Evolutionary conservation across 352 stramenopile genomes (phyloP), one percentile per base, ranked within the genome.

Genomic region (Phytophthora megakarya): DNA sequence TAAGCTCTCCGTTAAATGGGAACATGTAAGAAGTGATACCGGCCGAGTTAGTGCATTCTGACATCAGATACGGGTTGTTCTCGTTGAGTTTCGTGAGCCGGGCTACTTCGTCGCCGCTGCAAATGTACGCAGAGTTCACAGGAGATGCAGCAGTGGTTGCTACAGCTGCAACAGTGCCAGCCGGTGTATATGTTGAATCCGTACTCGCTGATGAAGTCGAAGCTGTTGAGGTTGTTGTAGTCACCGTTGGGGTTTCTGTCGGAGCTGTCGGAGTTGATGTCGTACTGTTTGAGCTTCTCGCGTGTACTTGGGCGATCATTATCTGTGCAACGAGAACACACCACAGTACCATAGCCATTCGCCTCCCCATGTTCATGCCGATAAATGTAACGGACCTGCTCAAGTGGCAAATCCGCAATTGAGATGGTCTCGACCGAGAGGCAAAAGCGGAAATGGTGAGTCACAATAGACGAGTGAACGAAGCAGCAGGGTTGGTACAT

Each of bases 21-120:
- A 77, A 77, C 21, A 57, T 54, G 51, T 77, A 77, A 10, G 40
- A 62, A 40, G n/a, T 63, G 39, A 61, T 61, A 1, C 65, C 65
- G 7, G 65, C 60, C 15, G 47, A 61, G 22, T 32, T 46, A 18
- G 35, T 66, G 44, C 69, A 77, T 30, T 46, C 42, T 39, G 60
- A 53, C 50, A 52, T 51, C 18, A 77, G 40, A 51, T 74, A 77
- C 60, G 55, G 37, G 55, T 77, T 77, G 54, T 57, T 66, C 33
- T 51, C 56, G 45, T 66, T 71, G 49, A 77, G 42, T 26, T 35
- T 62, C 28, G 51, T 60, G 45, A 77, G 65, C 28, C 60, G 63
- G 12, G 60, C 60, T 43, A 77, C 50, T 61, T 74, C 60, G 23
- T 72, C 59, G 12, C 54, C 69, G 6, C 48, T 77, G 55, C 69